Percentiles rank a stretch among this genome's conserved stretches.
These are phyloP conservation scores for Pyrrhoderma noxium DNA, from an alignment of 1,284 basidiomycete genomes.

Conservation along the genomic window DNA sequence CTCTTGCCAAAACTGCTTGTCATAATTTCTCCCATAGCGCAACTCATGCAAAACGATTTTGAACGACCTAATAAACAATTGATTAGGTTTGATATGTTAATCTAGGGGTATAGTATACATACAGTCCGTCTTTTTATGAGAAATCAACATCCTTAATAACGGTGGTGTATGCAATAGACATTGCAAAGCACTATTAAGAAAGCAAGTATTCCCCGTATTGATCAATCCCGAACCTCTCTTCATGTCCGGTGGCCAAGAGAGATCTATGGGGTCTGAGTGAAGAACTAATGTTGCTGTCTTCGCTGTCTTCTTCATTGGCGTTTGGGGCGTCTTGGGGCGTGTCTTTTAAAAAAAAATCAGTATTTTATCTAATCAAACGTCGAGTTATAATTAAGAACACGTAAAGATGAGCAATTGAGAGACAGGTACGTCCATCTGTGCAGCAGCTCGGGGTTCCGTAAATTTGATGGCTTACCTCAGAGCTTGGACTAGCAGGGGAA, in stretches of 20 bases:
- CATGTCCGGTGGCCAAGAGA: slow-evolving; percentile 44
- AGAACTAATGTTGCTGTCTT: slow-evolving; percentile 26
- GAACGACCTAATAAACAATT: slow-evolving; percentile 41
- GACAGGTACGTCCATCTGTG: no score
- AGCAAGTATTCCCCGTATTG: slow-evolving; percentile 97
- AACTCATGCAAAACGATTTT: slow-evolving; percentile 63
- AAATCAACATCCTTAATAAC: slow-evolving; percentile 62
- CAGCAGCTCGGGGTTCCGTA: no score
- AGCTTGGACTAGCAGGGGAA: no score
- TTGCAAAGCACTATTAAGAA: slow-evolving; percentile 93
- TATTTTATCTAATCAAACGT: no score
- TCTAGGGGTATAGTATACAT: slow-evolving; percentile 23
- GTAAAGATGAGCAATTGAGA: no score
- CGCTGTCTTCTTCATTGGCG: not conserved
- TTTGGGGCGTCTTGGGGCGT: not conserved
- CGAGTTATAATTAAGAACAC: no score
- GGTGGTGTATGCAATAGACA: slow-evolving; percentile 93
- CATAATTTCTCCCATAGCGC: slow-evolving; percentile 53
- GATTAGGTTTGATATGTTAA: slow-evolving; percentile 14
- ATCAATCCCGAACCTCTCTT: slow-evolving; percentile 61
- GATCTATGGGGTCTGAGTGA: slow-evolving; percentile 46
- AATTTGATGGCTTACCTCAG: no score
- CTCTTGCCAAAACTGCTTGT: slow-evolving; percentile 40
- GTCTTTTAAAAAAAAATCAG: no score
- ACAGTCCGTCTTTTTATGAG: slow-evolving; percentile 51